Conservation (phyloP, 2,329 filamentous ascomycete genomes). For the Moelleriella libera region DNA sequence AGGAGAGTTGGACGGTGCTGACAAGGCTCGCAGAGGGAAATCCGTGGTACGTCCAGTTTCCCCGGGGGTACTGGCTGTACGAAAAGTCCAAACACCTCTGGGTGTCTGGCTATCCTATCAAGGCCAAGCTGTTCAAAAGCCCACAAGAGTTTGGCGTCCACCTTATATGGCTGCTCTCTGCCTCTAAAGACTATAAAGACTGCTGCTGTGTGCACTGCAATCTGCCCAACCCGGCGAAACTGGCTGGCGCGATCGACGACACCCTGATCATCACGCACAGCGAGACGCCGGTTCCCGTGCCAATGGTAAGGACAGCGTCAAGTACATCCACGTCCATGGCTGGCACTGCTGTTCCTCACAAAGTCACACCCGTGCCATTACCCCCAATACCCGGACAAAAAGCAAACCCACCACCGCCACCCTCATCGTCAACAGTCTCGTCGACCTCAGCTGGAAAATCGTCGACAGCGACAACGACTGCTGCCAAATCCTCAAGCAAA, state of each 20-base stretch:
- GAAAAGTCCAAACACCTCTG: conserved; percentile 33
- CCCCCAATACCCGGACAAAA: conserved; percentile 19
- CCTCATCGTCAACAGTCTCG: background rate
- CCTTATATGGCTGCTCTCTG: conserved; percentile 35
- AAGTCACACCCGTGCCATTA: conserved; percentile 22
- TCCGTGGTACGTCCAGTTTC: conserved; percentile 29
- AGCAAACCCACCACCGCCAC: conserved; percentile 15
- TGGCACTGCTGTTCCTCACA: conserved; percentile 6
- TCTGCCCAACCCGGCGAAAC: conserved; percentile 12
- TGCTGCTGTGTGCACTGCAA: conserved; percentile 39
- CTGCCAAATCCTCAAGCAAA: conserved; percentile 1
- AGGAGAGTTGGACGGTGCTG: background rate
- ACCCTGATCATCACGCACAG: conserved; percentile 7
- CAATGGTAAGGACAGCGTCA: conserved; percentile 2
- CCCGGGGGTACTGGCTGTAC: conserved; percentile 30
- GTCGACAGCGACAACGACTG: conserved; percentile 2
- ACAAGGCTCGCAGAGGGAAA: conserved; percentile 20
- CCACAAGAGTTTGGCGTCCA: conserved; percentile 39
- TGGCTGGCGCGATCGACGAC: conserved; percentile 12
- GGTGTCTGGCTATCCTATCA: conserved; percentile 33
- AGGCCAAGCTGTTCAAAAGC: conserved; percentile 33
- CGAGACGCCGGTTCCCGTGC: conserved; percentile 4
- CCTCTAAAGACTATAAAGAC: conserved; percentile 30
- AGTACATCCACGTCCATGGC: conserved; percentile 4
- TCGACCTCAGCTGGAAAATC: background rate